Conservation (phyloP, 352 stramenopile species). For the Aphanomyces astaci region DNA sequence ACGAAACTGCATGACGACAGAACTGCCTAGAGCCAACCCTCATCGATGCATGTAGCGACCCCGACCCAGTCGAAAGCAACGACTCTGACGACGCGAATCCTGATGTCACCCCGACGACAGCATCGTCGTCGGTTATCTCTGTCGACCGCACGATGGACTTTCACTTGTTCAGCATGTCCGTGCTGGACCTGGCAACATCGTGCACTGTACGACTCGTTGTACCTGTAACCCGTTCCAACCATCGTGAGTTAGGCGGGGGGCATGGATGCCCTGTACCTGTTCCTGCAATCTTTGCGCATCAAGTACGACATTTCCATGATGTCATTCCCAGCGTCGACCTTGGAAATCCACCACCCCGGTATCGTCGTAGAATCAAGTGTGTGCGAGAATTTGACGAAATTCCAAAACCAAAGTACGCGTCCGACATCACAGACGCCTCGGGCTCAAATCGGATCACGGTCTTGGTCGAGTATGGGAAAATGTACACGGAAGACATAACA, state of each 20-base stretch:
- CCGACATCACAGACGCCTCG: background rate
- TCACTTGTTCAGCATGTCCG: slow-evolving; percentile 2
- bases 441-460: background rate
- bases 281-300: slow-evolving; percentile 3
- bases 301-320: too few species aligned
- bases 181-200: slow-evolving; percentile 14
- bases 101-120: background rate
- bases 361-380: background rate
- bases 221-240: background rate
- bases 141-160: slow-evolving; percentile 5
- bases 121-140: background rate
- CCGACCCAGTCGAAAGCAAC: too few species aligned
- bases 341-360: too few species aligned
- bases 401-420: background rate
- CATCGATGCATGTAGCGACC: too few species aligned
- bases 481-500: slow-evolving; percentile 1
- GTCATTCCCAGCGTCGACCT: too few species aligned
- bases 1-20: background rate
- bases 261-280: slow-evolving; percentile 17
- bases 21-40: background rate
- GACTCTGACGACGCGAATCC: background rate
- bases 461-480: slow-evolving; percentile 17
- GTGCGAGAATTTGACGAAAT: slow-evolving; percentile 15
- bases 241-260: background rate
- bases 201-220: background rate